Evolutionary conservation across 2,329 filamentous ascomycete species (phyloP), one percentile per base, ranked within the genome.

Genomic region (Fusarium virguliforme): DNA sequence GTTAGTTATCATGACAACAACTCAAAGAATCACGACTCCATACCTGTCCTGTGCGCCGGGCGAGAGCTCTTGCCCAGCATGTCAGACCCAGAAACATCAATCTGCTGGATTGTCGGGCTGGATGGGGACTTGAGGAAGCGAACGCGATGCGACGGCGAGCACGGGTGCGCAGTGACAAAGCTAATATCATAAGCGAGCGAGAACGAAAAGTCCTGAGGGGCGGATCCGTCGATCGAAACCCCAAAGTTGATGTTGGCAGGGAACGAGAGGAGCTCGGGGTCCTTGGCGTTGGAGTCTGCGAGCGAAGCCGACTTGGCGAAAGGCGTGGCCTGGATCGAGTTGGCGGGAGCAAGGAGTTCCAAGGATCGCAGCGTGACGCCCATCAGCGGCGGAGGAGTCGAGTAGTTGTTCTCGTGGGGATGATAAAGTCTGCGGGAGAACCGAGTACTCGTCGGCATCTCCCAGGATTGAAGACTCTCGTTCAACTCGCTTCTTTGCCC

Each of bases 131-230:
- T 89, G 56, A 91, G 75, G 60, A 90, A 86, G 67, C 85, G 86
- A 3, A 89, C 86, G 61, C 86, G 84, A 56, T 84, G 83, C 1
- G 88, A 89, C 2, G 87, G 85, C 6, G 87, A 85, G 72, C 90
- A 92, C 0, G 90, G 90, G 71, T 91, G 89, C 0, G 89, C 89
- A 1, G 90, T 91, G 18, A 91, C 87, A 75, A 92, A 92, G 72
- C 86, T 87, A 24, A 91, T 84, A 64, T 92, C 89, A 70, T 89
- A 87, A 6, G 80, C 79, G 9, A 92, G 78, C 1, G 83, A 74
- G 57, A 86, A 83, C 2, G 81, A 82, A 58, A 84, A 72, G 61
- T 85, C 80, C 48, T 83, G 80, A 1, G 82, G 80, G 3, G 79
- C 75, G 3, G 82, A 79, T 32, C 84, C 83, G 50, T 81, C 80